These are phyloP conservation scores for Lichenothelia convexa DNA, from an alignment of 495 filamentous ascomycete genomes.

Conservation along the genomic window DNA sequence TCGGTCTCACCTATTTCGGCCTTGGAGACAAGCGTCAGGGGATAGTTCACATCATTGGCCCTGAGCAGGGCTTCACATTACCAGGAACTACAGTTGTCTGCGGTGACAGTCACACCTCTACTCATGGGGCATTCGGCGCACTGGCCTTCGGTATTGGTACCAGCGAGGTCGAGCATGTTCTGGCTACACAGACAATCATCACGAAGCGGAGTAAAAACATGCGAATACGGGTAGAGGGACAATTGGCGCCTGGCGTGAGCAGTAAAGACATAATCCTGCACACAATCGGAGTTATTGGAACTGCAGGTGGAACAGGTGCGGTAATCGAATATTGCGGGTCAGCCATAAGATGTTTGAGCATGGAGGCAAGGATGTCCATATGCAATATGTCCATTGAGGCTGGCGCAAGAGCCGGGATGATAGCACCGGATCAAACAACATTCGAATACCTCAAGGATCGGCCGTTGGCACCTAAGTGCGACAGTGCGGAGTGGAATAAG, in stretches of 20 bases:
- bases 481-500: slow-evolving; percentile 75
- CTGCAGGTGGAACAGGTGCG: slow-evolving; percentile 80
- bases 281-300: slow-evolving; percentile 86
- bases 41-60: slow-evolving; percentile 97
- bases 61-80: slow-evolving; percentile 96
- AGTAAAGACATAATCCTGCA: slow-evolving; percentile 94
- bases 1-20: slow-evolving; percentile 93
- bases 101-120: slow-evolving; percentile 94
- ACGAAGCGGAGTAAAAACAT: slow-evolving; percentile 96
- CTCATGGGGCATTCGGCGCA: slow-evolving; percentile 89
- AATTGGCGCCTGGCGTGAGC: slow-evolving; percentile 78
- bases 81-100: slow-evolving; percentile 95
- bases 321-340: slow-evolving; percentile 97
- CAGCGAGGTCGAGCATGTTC: slow-evolving; percentile 94
- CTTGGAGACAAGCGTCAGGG: slow-evolving; percentile 92
- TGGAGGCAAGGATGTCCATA: slow-evolving; percentile 97
- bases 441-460: slow-evolving; percentile 86
- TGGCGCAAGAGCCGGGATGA: slow-evolving; percentile 89
- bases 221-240: slow-evolving; percentile 85
- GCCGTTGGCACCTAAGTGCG: slow-evolving; percentile 70
- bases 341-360: slow-evolving; percentile 72
- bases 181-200: slow-evolving; percentile 89
- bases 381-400: slow-evolving; percentile 99
- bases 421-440: slow-evolving; percentile 84
- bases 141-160: slow-evolving; percentile 96